A percentile compares a stretch with the other conserved stretches of the same genome.
These are phyloP conservation scores for Beta macrorhiza DNA, from an alignment of 179 eudicot species.

Conservation along the genomic window DNA sequence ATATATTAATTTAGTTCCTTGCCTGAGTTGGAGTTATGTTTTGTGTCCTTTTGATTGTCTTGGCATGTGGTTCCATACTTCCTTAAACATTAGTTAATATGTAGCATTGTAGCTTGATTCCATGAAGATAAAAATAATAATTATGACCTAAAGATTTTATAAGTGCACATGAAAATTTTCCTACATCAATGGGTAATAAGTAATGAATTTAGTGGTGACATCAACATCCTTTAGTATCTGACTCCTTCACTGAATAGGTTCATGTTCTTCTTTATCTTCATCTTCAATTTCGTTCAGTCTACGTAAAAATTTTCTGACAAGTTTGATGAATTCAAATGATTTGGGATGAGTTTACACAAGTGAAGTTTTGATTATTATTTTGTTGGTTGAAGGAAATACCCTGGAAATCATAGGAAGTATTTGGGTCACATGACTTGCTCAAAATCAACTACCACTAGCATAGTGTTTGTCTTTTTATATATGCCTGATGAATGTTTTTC, in stretches of 20 bases:
- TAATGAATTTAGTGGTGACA: neutral
- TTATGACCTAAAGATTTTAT: constrained; percentile 4
- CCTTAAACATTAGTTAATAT: neutral
- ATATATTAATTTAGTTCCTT: neutral
- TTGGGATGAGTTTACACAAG: neutral
- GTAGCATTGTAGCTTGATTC: neutral
- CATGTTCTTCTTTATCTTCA: neutral
- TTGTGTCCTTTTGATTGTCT: neutral
- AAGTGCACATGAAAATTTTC: neutral
- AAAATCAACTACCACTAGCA: neutral
- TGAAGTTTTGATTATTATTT: too few relatives aligned
- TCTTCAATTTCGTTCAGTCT: neutral
- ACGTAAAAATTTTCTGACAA: neutral
- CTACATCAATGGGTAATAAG: neutral
- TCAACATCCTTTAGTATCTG: neutral
- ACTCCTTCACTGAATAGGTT: neutral
- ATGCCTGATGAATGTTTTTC: neutral
- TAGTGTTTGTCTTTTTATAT: neutral
- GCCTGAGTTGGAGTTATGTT: constrained; percentile 6
- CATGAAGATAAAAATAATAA: neutral
- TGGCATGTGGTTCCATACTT: constrained; percentile 1
- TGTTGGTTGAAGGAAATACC: too few relatives aligned
- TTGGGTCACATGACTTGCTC: constrained; percentile 2
- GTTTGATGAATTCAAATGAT: neutral
- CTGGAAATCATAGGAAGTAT: neutral